A percentile compares a stretch with the other conserved stretches of the same genome.
These are phyloP conservation scores for Phytophthora lateralis DNA, from an alignment of 352 stramenopile species.

Conservation along the genomic window DNA sequence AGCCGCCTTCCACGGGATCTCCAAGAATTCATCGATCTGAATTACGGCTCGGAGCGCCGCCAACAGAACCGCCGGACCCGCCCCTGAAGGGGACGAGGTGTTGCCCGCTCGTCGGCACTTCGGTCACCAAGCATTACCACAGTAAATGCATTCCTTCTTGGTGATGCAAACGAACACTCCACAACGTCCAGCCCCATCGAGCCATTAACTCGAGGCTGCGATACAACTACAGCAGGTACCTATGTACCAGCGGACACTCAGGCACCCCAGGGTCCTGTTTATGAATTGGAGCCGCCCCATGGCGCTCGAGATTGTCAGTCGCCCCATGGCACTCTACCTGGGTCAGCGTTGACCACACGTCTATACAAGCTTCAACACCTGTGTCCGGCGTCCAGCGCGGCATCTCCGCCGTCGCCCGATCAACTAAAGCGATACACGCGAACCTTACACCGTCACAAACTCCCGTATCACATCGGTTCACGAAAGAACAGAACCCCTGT, in stretches of 20 bases:
- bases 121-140: conserved; percentile 4
- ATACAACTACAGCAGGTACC: not conserved
- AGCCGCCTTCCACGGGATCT: conserved; percentile 1
- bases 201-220: not conserved
- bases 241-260: not conserved
- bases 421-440: not conserved
- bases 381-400: not conserved
- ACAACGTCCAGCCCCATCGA: not conserved
- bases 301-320: not conserved
- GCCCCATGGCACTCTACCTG: conserved; percentile 4
- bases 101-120: conserved; percentile 13
- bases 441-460: not conserved
- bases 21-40: conserved; percentile 4
- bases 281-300: not conserved
- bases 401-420: not conserved
- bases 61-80: not conserved
- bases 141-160: conserved; percentile 8
- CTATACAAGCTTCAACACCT: not conserved
- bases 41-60: not conserved
- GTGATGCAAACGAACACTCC: conserved; percentile 7
- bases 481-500: not conserved
- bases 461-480: not conserved
- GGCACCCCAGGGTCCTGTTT: conserved; percentile 3
- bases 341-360: not conserved
- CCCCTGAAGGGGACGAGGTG: conserved; percentile 9